Evolutionary conservation across 2,329 filamentous ascomycete genomes (phyloP).

Genomic region (Colletotrichum musicola): DNA sequence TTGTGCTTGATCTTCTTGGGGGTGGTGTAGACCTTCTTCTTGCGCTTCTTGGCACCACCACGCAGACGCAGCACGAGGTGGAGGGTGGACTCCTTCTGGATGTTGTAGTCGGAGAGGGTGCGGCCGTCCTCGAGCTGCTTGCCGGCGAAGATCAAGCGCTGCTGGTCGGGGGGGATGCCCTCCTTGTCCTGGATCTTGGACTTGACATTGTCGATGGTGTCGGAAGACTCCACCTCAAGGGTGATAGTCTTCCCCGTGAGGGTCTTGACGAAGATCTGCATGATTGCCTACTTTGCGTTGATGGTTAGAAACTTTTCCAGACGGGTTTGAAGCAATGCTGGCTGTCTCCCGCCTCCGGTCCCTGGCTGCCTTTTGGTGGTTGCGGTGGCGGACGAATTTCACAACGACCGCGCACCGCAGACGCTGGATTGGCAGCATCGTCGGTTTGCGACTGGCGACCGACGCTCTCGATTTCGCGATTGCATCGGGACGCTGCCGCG

Average conservation of each 20-base stretch:
- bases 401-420: slow-evolving; percentile 12
- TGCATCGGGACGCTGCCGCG: neutral
- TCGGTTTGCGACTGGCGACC: neutral
- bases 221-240: slow-evolving; percentile 99
- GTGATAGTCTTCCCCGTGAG: slow-evolving; percentile 99
- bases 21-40: slow-evolving; percentile 99
- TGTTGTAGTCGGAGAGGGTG: slow-evolving; percentile 99
- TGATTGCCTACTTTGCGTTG: slow-evolving; percentile 68
- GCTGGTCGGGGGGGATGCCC: slow-evolving; percentile 98
- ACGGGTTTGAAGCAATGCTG: slow-evolving; percentile 2
- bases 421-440: neutral
- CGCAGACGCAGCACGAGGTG: slow-evolving; percentile 98
- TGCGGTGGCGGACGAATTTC: slow-evolving; percentile 5
- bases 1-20: slow-evolving; percentile 99
- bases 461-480: slow-evolving; percentile 35
- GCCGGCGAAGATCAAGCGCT: slow-evolving; percentile 99
- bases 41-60: slow-evolving; percentile 98
- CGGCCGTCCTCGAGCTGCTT: slow-evolving; percentile 99
- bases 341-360: slow-evolving; percentile 7
- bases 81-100: slow-evolving; percentile 99
- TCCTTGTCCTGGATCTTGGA: slow-evolving; percentile 99
- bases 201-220: slow-evolving; percentile 99
- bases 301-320: slow-evolving; percentile 52
- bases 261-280: slow-evolving; percentile 85
- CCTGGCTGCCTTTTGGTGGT: neutral